Evolutionary conservation across 2,329 filamentous ascomycete species (phyloP), one percentile per base, ranked within the genome.

Genomic region (Hypoxylon sp.): DNA sequence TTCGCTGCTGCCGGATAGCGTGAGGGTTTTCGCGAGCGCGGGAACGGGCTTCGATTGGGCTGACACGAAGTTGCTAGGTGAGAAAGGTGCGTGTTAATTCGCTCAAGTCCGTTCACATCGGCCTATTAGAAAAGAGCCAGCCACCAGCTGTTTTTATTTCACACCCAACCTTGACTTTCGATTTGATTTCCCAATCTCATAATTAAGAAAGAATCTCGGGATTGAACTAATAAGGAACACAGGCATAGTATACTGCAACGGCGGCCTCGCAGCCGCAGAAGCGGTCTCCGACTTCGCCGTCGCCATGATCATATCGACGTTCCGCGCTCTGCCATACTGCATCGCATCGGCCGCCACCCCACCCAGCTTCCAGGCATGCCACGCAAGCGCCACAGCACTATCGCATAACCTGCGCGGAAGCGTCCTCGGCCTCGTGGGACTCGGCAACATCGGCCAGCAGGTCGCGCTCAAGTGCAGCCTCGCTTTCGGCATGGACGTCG

Each of bases 201-300:
- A 33, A 13, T 11, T 13, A 14, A 19, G 24, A 48, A 39, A n/a
- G 19, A 1, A 3, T 3, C 19, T 22, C n/a, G 35, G 13, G n/a
- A 24, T 13, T 10, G 8, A n/a, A 17, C 14, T 39, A 42, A 35
- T n/a, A 66, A 24, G 3, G 35, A 42, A 62, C 6, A 14, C 8
- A 86, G 86, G 88, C 39, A 87, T 92, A 69, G 80, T 91, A 57
- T 94, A 93, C 80, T 93, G 91, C 83, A 93, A 94, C 80, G 86
- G 88, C 2, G 91, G 90, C 1, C 85, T 88, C 1, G 90, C 91
- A 0, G 90, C 90, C 37, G 90, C 90, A 5, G 91, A 94, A 74
- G 88, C 91, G 3, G 91, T 93, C 1, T 91, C 91, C 55, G 92
- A 94, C 78, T 88, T 92, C 68, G 88, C 90, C 17, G 83, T 92